Evolutionary conservation across 2,329 filamentous ascomycete species (phyloP).

Genomic region (Didymella arachidicola): DNA sequence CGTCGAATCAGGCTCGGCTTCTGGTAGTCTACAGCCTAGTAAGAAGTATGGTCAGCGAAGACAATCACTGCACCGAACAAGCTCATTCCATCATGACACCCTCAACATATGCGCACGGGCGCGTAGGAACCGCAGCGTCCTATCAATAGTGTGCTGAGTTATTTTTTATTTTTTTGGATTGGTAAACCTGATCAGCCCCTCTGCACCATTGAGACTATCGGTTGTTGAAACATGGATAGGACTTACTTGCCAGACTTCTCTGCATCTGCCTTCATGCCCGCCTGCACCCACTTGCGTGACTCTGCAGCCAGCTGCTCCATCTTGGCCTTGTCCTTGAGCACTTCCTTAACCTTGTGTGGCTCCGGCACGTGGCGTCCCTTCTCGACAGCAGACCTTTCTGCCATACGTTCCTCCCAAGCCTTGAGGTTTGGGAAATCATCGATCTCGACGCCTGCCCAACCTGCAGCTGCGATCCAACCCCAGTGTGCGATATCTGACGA

Average conservation of each 20-base stretch:
- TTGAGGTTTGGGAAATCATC: conserved; percentile 78
- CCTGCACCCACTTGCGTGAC: conserved; percentile 70
- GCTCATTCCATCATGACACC: background rate
- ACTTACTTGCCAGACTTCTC: conserved; percentile 44
- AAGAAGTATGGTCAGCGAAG: background rate
- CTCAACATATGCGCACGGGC: conserved; percentile 4
- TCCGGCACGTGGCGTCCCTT: conserved; percentile 77
- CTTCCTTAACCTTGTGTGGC: conserved; percentile 67
- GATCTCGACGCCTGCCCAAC: conserved; percentile 71
- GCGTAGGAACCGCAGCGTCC: background rate
- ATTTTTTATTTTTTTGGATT: background rate
- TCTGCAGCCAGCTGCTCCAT: conserved; percentile 64
- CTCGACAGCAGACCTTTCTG: conserved; percentile 73
- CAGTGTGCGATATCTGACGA: conserved; percentile 74
- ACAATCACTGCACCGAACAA: background rate
- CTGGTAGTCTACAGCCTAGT: conserved; percentile 4
- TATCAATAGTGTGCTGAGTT: background rate
- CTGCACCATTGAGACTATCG: background rate
- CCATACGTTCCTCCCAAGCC: conserved; percentile 77
- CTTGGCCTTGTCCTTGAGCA: conserved; percentile 64
- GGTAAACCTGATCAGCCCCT: background rate
- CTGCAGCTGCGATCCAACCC: conserved; percentile 74
- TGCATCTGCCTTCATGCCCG: conserved; percentile 71
- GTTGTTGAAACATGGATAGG: background rate
- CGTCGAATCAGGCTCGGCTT: background rate